Conservation (phyloP, 441 rosid species). For the Isatis lusitanica region DNA sequence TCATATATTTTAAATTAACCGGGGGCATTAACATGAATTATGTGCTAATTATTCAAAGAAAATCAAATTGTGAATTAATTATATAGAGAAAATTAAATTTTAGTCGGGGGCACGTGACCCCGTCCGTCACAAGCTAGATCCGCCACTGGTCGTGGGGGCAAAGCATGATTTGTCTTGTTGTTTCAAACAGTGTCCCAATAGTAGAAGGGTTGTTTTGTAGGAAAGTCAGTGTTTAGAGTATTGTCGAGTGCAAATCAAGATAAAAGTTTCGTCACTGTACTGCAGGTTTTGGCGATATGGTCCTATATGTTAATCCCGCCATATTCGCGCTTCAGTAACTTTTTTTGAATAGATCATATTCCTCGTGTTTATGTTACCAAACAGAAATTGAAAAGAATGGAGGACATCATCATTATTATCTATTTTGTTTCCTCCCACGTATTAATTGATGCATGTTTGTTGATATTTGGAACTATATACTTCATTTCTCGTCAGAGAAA, state of each 20-base stretch:
- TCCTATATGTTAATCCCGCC: slow-evolving; percentile 27
- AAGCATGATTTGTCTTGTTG: slow-evolving; percentile 17
- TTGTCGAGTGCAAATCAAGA: slow-evolving; percentile 32
- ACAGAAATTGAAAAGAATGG: background rate
- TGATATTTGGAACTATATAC: slow-evolving; percentile 9
- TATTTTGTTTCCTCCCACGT: background rate
- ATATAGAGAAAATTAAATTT: too few relatives aligned
- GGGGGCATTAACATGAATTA: too few relatives aligned
- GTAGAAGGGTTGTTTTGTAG: slow-evolving; percentile 28
- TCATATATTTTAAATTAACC: too few relatives aligned
- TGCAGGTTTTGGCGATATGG: slow-evolving; percentile 26
- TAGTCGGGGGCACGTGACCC: too few relatives aligned
- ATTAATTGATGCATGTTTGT: background rate
- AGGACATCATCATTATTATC: background rate
- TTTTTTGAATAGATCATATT: background rate
- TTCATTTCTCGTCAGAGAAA: slow-evolving; percentile 19
- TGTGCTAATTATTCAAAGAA: too few relatives aligned
- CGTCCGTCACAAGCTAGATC: too few relatives aligned
- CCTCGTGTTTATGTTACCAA: slow-evolving; percentile 7
- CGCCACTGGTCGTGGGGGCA: slow-evolving; percentile 25
- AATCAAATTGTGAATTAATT: too few relatives aligned
- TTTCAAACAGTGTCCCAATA: slow-evolving; percentile 23
- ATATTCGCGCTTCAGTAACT: slow-evolving; percentile 21
- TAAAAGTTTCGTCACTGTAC: slow-evolving; percentile 26
- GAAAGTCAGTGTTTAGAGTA: slow-evolving; percentile 25